A percentile compares a stretch with the other conserved stretches of the same genome.
phyloP scores from a whole-genome alignment of 2,329 filamentous ascomycete genomes.

The Cercospora janseana region DNA sequence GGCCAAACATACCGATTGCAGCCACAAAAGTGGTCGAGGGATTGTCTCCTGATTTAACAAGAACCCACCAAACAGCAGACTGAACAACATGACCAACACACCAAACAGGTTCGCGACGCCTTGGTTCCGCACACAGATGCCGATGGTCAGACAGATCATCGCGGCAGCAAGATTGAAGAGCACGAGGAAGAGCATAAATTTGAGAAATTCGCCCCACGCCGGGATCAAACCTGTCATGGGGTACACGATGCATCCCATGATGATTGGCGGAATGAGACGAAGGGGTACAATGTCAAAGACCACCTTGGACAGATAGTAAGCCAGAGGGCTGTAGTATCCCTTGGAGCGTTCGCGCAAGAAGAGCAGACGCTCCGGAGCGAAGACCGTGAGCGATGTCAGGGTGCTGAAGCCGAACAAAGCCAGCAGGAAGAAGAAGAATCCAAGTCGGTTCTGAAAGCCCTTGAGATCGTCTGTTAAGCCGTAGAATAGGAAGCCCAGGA shows the following conservation, averaged over 20 bases:
- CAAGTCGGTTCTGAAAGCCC: slow-evolving; percentile 95
- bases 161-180: slow-evolving; percentile 95
- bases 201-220: slow-evolving; percentile 78
- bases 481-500: slow-evolving; percentile 94
- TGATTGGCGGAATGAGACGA: slow-evolving; percentile 87
- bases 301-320: slow-evolving; percentile 95
- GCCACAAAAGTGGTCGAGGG: slow-evolving; percentile 78
- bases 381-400: slow-evolving; percentile 87
- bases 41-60: slow-evolving; percentile 94
- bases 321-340: slow-evolving; percentile 90
- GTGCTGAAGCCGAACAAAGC: slow-evolving; percentile 97
- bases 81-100: slow-evolving; percentile 96
- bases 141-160: slow-evolving; percentile 91
- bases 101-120: slow-evolving; percentile 92
- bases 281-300: slow-evolving; percentile 95
- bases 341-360: slow-evolving; percentile 94
- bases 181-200: slow-evolving; percentile 86
- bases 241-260: slow-evolving; percentile 94
- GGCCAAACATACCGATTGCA: slow-evolving; percentile 68
- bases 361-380: slow-evolving; percentile 82
- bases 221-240: slow-evolving; percentile 94
- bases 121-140: slow-evolving; percentile 87
- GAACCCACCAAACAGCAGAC: slow-evolving; percentile 87
- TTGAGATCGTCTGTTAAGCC: slow-evolving; percentile 93
- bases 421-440: slow-evolving; percentile 95